Conservation (phyloP, 2,329 filamentous ascomycete species). For the Fusarium tuaranense region DNA sequence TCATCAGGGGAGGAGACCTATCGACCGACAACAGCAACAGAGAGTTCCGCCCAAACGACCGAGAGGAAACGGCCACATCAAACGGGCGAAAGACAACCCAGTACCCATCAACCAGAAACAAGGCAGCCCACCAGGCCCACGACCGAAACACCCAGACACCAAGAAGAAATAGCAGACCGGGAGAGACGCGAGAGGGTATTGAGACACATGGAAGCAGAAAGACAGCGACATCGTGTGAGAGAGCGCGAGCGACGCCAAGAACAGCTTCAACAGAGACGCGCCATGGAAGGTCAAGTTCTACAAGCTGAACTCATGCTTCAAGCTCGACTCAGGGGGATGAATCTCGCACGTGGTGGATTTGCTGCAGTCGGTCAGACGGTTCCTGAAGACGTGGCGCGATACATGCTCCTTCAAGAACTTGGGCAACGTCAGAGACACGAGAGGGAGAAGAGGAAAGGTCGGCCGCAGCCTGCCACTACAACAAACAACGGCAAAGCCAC, state of each 20-base stretch:
- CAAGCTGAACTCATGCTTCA: too few species aligned
- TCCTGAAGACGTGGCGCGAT: too few species aligned
- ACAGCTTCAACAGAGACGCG: not conserved
- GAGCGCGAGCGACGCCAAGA: not conserved
- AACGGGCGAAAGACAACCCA: not conserved
- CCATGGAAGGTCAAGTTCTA: not conserved
- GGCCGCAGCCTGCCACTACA: not conserved
- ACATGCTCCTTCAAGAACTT: not conserved
- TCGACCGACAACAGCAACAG: not conserved
- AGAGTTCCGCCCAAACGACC: not conserved
- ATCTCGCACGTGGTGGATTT: too few species aligned
- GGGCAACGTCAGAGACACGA: not conserved
- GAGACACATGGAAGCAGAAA: not conserved
- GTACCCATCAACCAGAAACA: not conserved
- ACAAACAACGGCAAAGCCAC: accelerated
- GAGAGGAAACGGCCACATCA: not conserved
- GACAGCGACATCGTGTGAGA: not conserved
- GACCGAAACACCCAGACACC: not conserved
- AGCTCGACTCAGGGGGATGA: too few species aligned
- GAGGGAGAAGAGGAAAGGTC: not conserved
- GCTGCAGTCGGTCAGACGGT: too few species aligned
- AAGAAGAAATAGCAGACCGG: not conserved
- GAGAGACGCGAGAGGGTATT: not conserved
- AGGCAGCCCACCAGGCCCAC: not conserved
- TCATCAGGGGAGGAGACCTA: not conserved